Percentiles rank a stretch among this genome's conserved stretches.
Conservation (phyloP, 768 basidiomycete genomes). For the Pilatotrama ljubarskyi region DNA sequence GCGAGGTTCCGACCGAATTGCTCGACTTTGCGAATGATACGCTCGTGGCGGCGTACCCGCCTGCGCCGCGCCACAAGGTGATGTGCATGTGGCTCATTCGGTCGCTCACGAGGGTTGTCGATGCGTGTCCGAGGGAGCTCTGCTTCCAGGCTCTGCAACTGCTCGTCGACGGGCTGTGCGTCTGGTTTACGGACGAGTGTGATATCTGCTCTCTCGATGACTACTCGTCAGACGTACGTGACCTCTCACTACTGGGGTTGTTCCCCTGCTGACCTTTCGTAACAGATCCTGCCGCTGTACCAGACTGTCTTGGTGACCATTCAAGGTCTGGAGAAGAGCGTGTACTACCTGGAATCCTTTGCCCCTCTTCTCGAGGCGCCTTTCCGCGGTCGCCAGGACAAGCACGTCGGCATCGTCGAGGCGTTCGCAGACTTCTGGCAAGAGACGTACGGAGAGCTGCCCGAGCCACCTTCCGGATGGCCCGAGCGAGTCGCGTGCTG, state of each 20-base stretch:
- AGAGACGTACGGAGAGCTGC: constrained; percentile 40
- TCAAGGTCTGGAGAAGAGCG: constrained; percentile 44
- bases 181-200: constrained; percentile 67
- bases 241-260: background rate
- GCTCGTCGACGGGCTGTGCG: constrained; percentile 53
- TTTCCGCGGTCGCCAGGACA: constrained; percentile 52
- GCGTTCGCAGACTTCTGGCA: constrained; percentile 69
- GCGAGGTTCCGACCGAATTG: constrained; percentile 53
- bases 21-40: constrained; percentile 63
- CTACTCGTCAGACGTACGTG: constrained; percentile 58
- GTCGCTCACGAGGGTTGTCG: constrained; percentile 54
- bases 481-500: constrained; percentile 45
- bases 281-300: constrained; percentile 65
- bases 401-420: constrained; percentile 43
- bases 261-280: background rate
- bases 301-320: constrained; percentile 56
- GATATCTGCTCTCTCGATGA: constrained; percentile 51
- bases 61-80: constrained; percentile 52
- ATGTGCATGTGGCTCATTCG: constrained; percentile 63
- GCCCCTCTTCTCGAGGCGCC: constrained; percentile 55
- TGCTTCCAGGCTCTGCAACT: constrained; percentile 45
- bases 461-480: constrained; percentile 54
- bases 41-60: constrained; percentile 65
- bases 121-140: constrained; percentile 53
- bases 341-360: constrained; percentile 47